These are phyloP conservation scores for Salix brachista DNA, from an alignment of 345 rosid species.

Conservation along the genomic window DNA sequence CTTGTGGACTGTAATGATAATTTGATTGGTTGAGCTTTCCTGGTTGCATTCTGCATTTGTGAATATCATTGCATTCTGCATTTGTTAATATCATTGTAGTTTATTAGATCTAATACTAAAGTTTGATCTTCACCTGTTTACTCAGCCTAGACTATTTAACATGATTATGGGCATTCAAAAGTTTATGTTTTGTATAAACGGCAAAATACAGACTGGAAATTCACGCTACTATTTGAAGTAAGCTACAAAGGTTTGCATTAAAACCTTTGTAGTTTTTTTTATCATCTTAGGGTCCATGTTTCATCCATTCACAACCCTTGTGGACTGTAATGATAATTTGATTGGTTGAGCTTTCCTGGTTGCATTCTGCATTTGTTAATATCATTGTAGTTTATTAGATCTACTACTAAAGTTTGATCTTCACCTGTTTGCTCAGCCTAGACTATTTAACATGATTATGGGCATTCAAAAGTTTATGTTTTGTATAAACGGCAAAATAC, in stretches of 20 bases:
- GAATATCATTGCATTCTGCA: background rate
- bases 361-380: too few relatives aligned
- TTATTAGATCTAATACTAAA: background rate
- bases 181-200: background rate
- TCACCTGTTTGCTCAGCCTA: too few relatives aligned
- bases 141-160: background rate
- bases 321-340: background rate
- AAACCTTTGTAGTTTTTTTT: background rate
- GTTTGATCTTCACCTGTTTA: background rate
- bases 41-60: background rate
- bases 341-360: background rate
- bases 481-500: too few relatives aligned
- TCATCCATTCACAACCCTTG: background rate
- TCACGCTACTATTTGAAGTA: too few relatives aligned
- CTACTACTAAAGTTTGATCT: too few relatives aligned
- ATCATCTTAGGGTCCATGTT: background rate
- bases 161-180: background rate
- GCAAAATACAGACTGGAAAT: background rate
- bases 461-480: too few relatives aligned
- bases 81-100: background rate
- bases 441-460: too few relatives aligned
- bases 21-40: background rate
- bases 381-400: too few relatives aligned
- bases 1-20: background rate
- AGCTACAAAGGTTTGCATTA: background rate